Evolutionary conservation across 2,329 filamentous ascomycete genomes (phyloP).

Genomic region (Xylariaceae sp.): DNA sequence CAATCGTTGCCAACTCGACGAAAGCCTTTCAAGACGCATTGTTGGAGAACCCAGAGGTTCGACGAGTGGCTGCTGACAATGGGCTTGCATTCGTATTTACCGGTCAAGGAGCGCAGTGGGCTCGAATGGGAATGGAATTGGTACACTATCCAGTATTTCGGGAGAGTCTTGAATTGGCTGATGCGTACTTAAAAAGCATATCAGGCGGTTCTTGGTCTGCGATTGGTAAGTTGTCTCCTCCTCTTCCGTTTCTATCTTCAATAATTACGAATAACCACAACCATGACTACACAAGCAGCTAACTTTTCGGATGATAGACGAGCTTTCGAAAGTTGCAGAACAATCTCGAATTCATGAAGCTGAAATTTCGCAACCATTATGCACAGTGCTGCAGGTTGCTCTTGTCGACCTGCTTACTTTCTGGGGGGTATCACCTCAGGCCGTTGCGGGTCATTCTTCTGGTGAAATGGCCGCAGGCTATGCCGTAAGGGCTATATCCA

Average conservation of each 20-base stretch:
- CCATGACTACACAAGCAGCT: too few species aligned
- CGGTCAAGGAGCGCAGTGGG: constrained; percentile 55
- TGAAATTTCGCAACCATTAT: constrained; percentile 22
- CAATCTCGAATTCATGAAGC: constrained; percentile 20
- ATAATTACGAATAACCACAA: too few species aligned
- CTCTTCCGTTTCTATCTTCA: not conserved
- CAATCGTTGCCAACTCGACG: constrained; percentile 11
- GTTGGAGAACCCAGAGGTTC: constrained; percentile 2
- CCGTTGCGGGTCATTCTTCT: constrained; percentile 48
- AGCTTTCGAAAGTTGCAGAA: constrained; percentile 15
- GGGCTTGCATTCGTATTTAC: constrained; percentile 47
- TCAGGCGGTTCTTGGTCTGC: constrained; percentile 10
- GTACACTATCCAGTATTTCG: constrained; percentile 21
- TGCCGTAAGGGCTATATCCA: constrained; percentile 39
- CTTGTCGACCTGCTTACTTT: constrained; percentile 46
- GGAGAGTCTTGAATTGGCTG: constrained; percentile 11
- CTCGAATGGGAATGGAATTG: constrained; percentile 47
- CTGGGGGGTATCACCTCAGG: constrained; percentile 38
- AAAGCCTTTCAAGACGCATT: constrained; percentile 7
- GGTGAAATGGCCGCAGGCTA: constrained; percentile 51
- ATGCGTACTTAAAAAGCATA: constrained; percentile 18
- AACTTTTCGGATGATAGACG: constrained; percentile 15
- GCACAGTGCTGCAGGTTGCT: constrained; percentile 44
- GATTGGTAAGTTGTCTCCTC: constrained; percentile 4
- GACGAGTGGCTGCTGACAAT: constrained; percentile 2